A percentile compares a stretch with the other conserved stretches of the same genome.
These are phyloP conservation scores for Agrostemma githago DNA, from an alignment of 148 eudicot species.

Conservation along the genomic window DNA sequence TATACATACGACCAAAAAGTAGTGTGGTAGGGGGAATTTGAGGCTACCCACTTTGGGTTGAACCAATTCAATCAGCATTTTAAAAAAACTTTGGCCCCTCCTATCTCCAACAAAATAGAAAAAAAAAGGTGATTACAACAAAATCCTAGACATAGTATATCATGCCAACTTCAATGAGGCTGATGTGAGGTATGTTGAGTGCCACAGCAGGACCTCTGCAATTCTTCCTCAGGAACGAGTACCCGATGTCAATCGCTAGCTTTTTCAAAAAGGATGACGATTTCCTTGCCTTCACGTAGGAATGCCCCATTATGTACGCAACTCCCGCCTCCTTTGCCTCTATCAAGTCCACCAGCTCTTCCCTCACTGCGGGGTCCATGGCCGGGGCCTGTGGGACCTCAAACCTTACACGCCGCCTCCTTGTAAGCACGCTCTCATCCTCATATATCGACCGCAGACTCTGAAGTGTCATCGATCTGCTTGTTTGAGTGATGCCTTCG, in stretches of 20 bases:
- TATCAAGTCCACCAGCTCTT: conserved; percentile 74
- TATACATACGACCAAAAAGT: neutral
- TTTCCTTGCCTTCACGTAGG: conserved; percentile 77
- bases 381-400: conserved; percentile 49
- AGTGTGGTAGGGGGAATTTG: neutral
- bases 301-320: conserved; percentile 92
- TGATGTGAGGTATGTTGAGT: conserved; percentile 90
- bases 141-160: conserved; percentile 54
- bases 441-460: conserved; percentile 72
- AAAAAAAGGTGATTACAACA: neutral
- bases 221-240: conserved; percentile 86
- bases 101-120: neutral
- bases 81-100: neutral
- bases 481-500: conserved; percentile 47
- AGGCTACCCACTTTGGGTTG: neutral
- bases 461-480: conserved; percentile 71
- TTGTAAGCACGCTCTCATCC: conserved; percentile 51
- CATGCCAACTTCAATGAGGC: conserved; percentile 97
- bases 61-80: neutral
- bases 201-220: conserved; percentile 94
- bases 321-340: conserved; percentile 92
- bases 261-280: conserved; percentile 66
- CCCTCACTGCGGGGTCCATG: conserved; percentile 58
- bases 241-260: conserved; percentile 76
- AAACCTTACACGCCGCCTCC: conserved; percentile 63